phyloP scores from a whole-genome alignment of 352 stramenopile genomes.

The Phytophthora boehmeriae region DNA sequence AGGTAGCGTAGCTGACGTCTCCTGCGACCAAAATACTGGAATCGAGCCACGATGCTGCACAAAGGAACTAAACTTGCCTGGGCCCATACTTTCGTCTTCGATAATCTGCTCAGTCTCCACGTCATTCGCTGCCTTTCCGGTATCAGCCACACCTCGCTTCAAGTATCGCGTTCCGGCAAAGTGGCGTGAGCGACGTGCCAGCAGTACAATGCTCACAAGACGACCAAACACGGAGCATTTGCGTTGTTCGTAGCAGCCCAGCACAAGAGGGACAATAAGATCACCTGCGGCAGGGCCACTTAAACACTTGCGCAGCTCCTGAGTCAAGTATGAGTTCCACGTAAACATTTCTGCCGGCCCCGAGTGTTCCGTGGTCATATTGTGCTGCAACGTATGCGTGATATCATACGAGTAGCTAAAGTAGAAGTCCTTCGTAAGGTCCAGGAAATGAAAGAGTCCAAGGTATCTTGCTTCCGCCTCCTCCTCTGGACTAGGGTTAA shows the following conservation, averaged over 20 bases:
- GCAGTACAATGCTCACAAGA: conserved; percentile 95
- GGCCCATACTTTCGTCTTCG: conserved; percentile 88
- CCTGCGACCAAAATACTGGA: conserved; percentile 99
- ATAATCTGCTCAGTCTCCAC: conserved; percentile 99
- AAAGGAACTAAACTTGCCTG: conserved; percentile 95
- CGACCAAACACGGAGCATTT: conserved; percentile 97
- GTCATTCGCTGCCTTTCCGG: conserved; percentile 99
- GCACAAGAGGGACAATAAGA: conserved; percentile 89
- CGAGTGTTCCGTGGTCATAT: conserved; percentile 91
- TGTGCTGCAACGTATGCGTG: conserved; percentile 97
- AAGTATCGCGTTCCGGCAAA: conserved; percentile 99
- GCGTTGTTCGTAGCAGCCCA: conserved; percentile 97
- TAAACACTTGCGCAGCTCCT: conserved; percentile 90
- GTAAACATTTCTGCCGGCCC: conserved; percentile 94
- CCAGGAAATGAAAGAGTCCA: conserved; percentile 97
- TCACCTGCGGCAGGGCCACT: conserved; percentile 85
- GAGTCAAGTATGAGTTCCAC: conserved; percentile 97
- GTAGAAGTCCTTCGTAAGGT: conserved; percentile 99
- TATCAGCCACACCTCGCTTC: conserved; percentile 96
- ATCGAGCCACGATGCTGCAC: conserved; percentile 99
- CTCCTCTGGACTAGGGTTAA: conserved; percentile 84
- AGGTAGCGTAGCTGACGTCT: conserved; percentile 97
- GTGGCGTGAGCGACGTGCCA: conserved; percentile 96
- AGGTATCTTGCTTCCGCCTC: conserved; percentile 92
- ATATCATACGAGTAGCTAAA: conserved; percentile 99